Evolutionary conservation across 2,329 filamentous ascomycete genomes (phyloP), one percentile per base, ranked within the genome.

Genomic region (Sordariomycetes sp.): DNA sequence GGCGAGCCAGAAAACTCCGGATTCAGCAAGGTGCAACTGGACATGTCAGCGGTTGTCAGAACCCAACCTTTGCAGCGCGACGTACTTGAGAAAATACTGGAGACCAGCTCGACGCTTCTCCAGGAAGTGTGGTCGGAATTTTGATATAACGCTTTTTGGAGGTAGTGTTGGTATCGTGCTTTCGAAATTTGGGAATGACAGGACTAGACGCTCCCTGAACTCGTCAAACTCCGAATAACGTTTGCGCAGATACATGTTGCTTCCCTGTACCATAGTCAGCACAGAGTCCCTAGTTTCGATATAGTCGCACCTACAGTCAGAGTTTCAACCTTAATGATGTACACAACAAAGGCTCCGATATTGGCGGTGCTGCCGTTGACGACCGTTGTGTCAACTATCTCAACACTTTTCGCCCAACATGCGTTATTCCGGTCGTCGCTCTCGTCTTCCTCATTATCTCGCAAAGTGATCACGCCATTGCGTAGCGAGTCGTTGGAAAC

Each of bases 171-270:
- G 92, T 52, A 98, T 77, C n/a, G 87, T 86, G 17, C 75, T 83
- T 49, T 77, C 78, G 16, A 88, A 88, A 46, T 81, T 74, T 5
- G 92, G 90, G 46, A 96, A 96, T 1, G 86, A 85, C 46, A 72
- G 67, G 28, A 86, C 64, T 15, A 98, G 71, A 44, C 78, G 77
- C 32, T 70, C 62, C 35, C 87, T 75, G 40, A 98, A 72, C 36
- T 84, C 77, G 54, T 93, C 86, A 51, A 96, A 96, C 55, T 96
- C 90, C 0, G 88, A 95, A 58, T 95, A 96, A 54, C 88, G 72
- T 52, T 80, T 81, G 38, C 75, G 64, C 42, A 80, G 74, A 40
- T 70, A 68, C 61, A 81, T 77, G 31, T 62, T 67, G 39, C 70
- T 69, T 27, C 75, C 74, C 73, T 79, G 34, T 66, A 41, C 16